A percentile compares a stretch with the other conserved stretches of the same genome.
These are phyloP conservation scores for Mimosa pudica DNA, from an alignment of 306 rosid genomes.

Conservation along the genomic window DNA sequence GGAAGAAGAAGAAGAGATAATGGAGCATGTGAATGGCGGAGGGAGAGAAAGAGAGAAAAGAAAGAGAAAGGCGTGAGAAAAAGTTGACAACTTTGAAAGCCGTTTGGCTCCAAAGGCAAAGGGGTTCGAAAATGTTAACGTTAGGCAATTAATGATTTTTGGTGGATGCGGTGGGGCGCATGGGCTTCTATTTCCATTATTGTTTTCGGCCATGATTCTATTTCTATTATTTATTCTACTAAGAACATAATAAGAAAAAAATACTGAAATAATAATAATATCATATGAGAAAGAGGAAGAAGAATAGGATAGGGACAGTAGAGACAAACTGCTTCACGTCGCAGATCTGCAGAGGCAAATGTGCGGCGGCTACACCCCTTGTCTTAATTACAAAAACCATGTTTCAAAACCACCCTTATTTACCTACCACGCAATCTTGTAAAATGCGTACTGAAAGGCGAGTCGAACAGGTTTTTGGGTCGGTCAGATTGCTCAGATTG, in stretches of 20 bases:
- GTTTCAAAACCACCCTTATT: background rate
- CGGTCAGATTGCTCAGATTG: too few relatives aligned
- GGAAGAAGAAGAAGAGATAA: background rate
- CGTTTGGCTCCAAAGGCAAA: slow-evolving; percentile 79
- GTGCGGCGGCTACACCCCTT: background rate
- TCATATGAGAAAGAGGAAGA: slow-evolving; percentile 3
- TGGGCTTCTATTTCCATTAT: background rate
- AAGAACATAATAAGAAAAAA: too few relatives aligned
- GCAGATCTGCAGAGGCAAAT: slow-evolving; percentile 25
- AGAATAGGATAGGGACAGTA: background rate
- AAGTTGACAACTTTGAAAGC: slow-evolving; percentile 39
- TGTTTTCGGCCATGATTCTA: too few relatives aligned
- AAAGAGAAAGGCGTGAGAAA: slow-evolving; percentile 24
- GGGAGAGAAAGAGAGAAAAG: background rate
- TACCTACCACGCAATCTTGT: too few relatives aligned
- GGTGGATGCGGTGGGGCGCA: slow-evolving; percentile 30
- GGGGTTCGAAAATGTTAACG: slow-evolving; percentile 77
- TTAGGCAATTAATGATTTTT: slow-evolving; percentile 60
- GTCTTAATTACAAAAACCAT: too few relatives aligned
- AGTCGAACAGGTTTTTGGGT: too few relatives aligned
- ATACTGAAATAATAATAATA: background rate
- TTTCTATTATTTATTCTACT: too few relatives aligned
- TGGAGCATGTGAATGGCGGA: background rate
- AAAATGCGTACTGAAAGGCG: too few relatives aligned
- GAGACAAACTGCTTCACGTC: slow-evolving; percentile 13